Base-by-base conservation (phyloP, 768 basidiomycete species). In the Kwoniella heveanensis region DNA sequence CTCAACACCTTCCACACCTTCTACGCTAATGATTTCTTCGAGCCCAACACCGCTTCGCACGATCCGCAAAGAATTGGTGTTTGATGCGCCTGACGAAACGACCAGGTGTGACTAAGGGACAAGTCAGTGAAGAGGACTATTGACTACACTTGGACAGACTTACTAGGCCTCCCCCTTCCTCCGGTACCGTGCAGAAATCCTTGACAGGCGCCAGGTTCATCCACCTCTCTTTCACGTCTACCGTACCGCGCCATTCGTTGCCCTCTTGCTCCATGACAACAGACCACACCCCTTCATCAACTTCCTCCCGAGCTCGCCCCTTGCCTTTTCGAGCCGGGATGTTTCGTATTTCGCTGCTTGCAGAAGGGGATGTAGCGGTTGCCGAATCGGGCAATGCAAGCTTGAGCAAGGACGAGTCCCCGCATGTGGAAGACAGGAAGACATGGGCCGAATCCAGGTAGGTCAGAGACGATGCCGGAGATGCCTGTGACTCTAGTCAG, bases 181-280 rank as follows among this genome's bases (percentile, higher is more conserved):
- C 77, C 46, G 69, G 60, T 2, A 78, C 72, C 1, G 69, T 62
- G 44, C 69, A 71, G 56, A 79, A 76, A 50, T 79, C 78, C 39
- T 74, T 74, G 22, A 79, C 69, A n/a, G 78, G 78, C 10, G 73
- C 77, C 1, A 79, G 44, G 56, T 79, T 79, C 64, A 71, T 69
- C 77, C 75, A 77, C 21, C 67, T 62, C 49, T 77, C 77, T 52
- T 68, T 60, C 25, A 73, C 47, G 15, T 68, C 60, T 0, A 49
- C 47, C 25, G 27, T 32, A 2, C 63, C 70, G 2, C 58, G 30
- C 49, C 49, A 60, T 25, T 51, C 51, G 10, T 56, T 50, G 19
- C 59, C 59, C 17, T 62, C 50, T 10, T 71, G 39, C 19, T 54
- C 65, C 30, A 59, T 30, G n/a, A 53, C 48, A 12, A 67, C 54